These are phyloP conservation scores for Angomonas deanei DNA, from an alignment of 208 protist genomes.

Conservation along the genomic window DNA sequence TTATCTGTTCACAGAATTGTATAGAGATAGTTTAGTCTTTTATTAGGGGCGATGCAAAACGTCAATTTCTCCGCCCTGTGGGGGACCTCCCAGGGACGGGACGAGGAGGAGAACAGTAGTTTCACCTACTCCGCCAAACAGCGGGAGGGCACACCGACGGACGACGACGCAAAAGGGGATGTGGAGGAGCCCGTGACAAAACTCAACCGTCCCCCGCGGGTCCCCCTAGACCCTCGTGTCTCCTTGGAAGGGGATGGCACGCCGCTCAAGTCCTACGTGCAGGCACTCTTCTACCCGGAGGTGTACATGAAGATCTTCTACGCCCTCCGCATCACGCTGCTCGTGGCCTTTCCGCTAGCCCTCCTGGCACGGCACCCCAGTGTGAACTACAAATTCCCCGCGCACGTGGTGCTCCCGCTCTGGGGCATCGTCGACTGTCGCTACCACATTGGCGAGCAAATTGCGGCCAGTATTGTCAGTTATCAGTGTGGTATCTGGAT, in stretches of 20 bases:
- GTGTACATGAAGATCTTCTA: conserved; percentile 24
- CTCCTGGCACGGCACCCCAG: conserved; percentile 19
- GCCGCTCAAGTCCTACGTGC: conserved; percentile 9
- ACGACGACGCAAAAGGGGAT: not conserved
- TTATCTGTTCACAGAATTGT: conserved; percentile 5
- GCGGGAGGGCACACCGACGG: not conserved
- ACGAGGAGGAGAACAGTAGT: not conserved
- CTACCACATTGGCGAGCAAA: conserved; percentile 31
- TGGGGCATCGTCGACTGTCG: conserved; percentile 22
- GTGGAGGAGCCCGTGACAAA: not conserved
- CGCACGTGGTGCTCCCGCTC: conserved; percentile 15
- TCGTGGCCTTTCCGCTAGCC: conserved; percentile 22
- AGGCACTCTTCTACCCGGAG: conserved; percentile 14
- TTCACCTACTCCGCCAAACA: not conserved
- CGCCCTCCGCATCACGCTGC: conserved; percentile 29
- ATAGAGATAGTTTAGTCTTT: not conserved
- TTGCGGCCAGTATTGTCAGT: conserved; percentile 8
- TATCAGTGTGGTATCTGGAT: conserved; percentile 19
- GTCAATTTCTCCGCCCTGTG: not conserved
- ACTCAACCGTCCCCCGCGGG: not conserved
- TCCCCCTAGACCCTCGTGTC: not conserved
- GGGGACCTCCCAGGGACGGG: not conserved
- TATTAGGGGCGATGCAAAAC: not conserved
- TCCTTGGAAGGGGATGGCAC: conserved; percentile 9
- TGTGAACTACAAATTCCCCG: conserved; percentile 16